These are phyloP conservation scores for Pseudogymnoascus sp. DNA, from an alignment of 2,329 filamentous ascomycete species.

Conservation along the genomic window DNA sequence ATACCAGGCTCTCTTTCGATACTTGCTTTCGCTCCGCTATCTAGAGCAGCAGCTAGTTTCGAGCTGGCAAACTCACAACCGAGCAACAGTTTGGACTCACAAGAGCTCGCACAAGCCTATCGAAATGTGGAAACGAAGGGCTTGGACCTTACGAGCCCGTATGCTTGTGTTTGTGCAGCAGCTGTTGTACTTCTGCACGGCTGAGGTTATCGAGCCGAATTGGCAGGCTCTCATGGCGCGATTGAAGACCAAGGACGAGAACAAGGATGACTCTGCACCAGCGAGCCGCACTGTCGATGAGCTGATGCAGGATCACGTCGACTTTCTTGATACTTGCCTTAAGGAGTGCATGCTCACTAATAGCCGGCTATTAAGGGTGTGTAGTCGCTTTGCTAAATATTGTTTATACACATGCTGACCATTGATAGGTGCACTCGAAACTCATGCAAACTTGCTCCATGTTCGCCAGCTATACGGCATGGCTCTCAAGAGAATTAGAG, in stretches of 20 bases:
- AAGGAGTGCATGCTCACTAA: conserved; percentile 99
- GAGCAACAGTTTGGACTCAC: conserved; percentile 74
- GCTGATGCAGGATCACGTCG: conserved; percentile 97
- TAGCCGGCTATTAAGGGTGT: conserved; percentile 81
- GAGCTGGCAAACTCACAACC: conserved; percentile 86
- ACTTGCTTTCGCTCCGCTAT: conserved; percentile 81
- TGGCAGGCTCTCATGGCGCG: conserved; percentile 92
- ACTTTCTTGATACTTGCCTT: conserved; percentile 93
- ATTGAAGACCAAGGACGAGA: conserved; percentile 55
- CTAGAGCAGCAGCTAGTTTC: conserved; percentile 79
- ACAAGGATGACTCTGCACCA: conserved; percentile 28
- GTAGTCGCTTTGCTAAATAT: conserved; percentile 23
- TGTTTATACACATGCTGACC: neutral
- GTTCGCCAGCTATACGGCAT: conserved; percentile 85
- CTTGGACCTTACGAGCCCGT: conserved; percentile 82
- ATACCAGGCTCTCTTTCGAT: conserved; percentile 93
- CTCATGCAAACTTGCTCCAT: conserved; percentile 92
- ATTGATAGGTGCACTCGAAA: conserved; percentile 81
- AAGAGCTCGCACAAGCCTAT: conserved; percentile 64
- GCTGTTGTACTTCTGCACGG: conserved; percentile 90
- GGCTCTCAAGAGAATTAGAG: conserved; percentile 76
- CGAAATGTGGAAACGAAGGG: conserved; percentile 86
- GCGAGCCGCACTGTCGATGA: conserved; percentile 77
- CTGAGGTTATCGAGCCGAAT: conserved; percentile 95
- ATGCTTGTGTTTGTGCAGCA: conserved; percentile 99